Conservation (phyloP, 805 yeast genomes). For the Schwanniomyces occidentalis region DNA sequence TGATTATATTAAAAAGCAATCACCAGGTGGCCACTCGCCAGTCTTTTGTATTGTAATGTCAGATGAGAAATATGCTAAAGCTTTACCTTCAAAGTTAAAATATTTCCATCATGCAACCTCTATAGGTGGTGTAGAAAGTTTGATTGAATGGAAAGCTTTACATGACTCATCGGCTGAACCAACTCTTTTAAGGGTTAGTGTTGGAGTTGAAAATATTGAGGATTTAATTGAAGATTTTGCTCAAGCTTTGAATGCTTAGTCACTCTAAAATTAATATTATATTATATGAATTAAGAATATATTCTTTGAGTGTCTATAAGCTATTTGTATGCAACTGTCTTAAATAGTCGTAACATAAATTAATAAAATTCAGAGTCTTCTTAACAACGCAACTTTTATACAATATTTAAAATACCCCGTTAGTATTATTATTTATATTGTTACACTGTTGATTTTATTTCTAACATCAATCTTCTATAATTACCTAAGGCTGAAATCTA, state of each 20-base stretch:
- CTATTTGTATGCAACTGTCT: too few species aligned
- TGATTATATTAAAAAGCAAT: slow-evolving; percentile 61
- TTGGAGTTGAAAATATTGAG: slow-evolving; percentile 75
- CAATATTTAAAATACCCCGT: too few species aligned
- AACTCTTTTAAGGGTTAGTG: slow-evolving; percentile 67
- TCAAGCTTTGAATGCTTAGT: slow-evolving; percentile 50
- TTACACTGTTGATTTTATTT: too few species aligned
- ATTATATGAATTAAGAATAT: too few species aligned
- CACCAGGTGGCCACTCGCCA: slow-evolving; percentile 66
- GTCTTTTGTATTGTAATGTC: slow-evolving; percentile 66
- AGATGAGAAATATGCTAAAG: slow-evolving; percentile 54
- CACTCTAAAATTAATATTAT: too few species aligned
- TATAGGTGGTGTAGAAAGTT: slow-evolving; percentile 87
- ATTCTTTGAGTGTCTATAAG: too few species aligned
- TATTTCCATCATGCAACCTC: slow-evolving; percentile 90
- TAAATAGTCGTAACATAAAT: too few species aligned
- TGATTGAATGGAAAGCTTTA: slow-evolving; percentile 88
- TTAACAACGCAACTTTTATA: too few species aligned
- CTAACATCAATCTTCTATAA: too few species aligned
- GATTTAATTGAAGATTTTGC: slow-evolving; percentile 76
- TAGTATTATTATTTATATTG: too few species aligned
- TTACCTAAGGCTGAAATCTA: too few species aligned
- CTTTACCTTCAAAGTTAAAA: slow-evolving; percentile 62
- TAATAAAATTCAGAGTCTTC: too few species aligned
- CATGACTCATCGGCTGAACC: slow-evolving; percentile 53